Evolutionary conservation across 805 yeast species (phyloP).

Genomic region (Sugiyamaella marilandica): DNA sequence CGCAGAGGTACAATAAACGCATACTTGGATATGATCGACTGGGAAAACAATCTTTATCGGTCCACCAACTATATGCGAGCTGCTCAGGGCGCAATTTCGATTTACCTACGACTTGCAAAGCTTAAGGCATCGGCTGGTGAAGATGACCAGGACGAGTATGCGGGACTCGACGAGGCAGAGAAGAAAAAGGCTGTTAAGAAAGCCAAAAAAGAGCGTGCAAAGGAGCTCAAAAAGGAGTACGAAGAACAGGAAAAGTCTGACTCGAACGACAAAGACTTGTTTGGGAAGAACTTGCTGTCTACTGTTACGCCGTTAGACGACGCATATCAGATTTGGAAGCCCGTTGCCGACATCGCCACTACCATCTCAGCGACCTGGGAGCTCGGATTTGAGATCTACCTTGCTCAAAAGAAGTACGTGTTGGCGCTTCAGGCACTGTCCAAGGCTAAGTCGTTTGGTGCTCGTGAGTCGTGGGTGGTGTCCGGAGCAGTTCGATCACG

Average conservation of each 20-base stretch:
- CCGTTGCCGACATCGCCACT: constrained; percentile 24
- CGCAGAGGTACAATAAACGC: constrained; percentile 87
- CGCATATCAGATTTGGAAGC: constrained; percentile 40
- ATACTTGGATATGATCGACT: constrained; percentile 65
- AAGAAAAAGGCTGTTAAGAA: constrained; percentile 33
- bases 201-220: constrained; percentile 43
- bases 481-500: constrained; percentile 35
- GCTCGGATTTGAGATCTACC: constrained; percentile 41
- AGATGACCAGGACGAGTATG: constrained; percentile 13
- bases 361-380: constrained; percentile 38
- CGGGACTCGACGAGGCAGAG: constrained; percentile 31
- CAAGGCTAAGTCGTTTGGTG: constrained; percentile 40
- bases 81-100: constrained; percentile 54
- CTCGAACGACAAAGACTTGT: constrained; percentile 38
- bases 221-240: constrained; percentile 41
- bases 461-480: constrained; percentile 24
- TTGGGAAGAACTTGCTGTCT: constrained; percentile 40
- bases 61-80: constrained; percentile 73
- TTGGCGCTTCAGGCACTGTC: constrained; percentile 48
- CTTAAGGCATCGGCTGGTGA: constrained; percentile 15
- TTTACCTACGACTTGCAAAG: constrained; percentile 44
- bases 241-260: constrained; percentile 36
- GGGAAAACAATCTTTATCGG: constrained; percentile 74
- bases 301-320: constrained; percentile 40
- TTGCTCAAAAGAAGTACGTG: constrained; percentile 45